Conservation (phyloP, 1,284 basidiomycete genomes). For the Ganoderma meredithae region DNA sequence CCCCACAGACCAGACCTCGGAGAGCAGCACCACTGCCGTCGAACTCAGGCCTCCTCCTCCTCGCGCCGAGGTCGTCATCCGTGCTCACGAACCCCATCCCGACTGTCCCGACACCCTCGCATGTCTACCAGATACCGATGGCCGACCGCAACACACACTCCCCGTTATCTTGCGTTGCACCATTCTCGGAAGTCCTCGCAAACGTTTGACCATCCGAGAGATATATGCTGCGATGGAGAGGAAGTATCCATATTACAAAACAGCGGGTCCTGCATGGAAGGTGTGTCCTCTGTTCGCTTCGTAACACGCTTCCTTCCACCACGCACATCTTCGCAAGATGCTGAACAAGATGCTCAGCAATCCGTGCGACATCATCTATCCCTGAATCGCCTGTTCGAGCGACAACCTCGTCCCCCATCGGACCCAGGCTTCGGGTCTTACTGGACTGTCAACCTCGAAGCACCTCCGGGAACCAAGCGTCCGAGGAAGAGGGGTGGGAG, state of each 20-base stretch:
- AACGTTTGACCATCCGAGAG: constrained; percentile 80
- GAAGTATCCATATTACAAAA: constrained; percentile 81
- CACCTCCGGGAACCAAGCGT: constrained; percentile 82
- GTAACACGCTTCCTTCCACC: constrained; percentile 18
- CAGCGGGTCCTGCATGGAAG: constrained; percentile 83
- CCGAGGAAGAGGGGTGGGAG: constrained; percentile 77
- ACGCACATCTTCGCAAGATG: constrained; percentile 19
- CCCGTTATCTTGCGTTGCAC: constrained; percentile 83
- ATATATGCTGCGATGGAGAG: constrained; percentile 85
- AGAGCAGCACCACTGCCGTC: constrained; percentile 35
- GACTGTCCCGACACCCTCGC: constrained; percentile 78
- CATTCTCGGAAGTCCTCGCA: constrained; percentile 76
- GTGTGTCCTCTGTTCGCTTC: constrained; percentile 46
- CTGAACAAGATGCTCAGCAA: constrained; percentile 58
- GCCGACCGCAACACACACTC: constrained; percentile 79
- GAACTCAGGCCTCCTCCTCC: constrained; percentile 38
- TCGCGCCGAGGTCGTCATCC: constrained; percentile 31
- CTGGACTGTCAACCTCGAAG: constrained; percentile 82
- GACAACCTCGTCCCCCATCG: constrained; percentile 78
- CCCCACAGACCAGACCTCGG: constrained; percentile 28
- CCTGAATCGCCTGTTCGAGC: constrained; percentile 79
- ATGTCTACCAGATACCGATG: constrained; percentile 79
- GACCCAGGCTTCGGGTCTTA: constrained; percentile 86
- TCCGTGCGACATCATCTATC: constrained; percentile 84
- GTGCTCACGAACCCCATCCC: constrained; percentile 57